Conservation (phyloP, 2,329 filamentous ascomycete species). For the Tothia fuscella region DNA sequence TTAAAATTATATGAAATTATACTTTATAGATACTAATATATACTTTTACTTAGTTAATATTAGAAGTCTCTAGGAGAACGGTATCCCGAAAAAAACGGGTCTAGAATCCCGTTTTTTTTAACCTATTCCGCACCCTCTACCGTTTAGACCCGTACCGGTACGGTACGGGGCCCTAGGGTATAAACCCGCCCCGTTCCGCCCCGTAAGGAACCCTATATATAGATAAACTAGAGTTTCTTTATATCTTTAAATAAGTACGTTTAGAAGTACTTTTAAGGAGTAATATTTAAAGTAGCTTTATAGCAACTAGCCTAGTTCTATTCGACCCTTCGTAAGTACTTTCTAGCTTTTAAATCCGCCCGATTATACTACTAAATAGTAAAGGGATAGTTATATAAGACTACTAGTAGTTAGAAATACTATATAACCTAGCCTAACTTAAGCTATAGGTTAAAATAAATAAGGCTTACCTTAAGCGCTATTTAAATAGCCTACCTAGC, state of each 20-base stretch:
- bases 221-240: not conserved
- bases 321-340: not conserved
- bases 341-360: not conserved
- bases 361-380: not conserved
- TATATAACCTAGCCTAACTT: not conserved
- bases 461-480: not conserved
- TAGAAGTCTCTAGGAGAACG: too few relatives aligned
- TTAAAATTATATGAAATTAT: too few relatives aligned
- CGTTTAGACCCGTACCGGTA: too few relatives aligned
- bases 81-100: too few relatives aligned
- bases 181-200: too few relatives aligned
- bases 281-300: slow-evolving; percentile 1
- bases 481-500: not conserved
- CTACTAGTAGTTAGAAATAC: not conserved
- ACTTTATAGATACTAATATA: too few relatives aligned
- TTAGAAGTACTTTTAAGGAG: not conserved
- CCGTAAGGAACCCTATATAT: too few relatives aligned
- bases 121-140: too few relatives aligned
- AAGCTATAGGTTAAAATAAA: not conserved
- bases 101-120: too few relatives aligned
- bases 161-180: too few relatives aligned
- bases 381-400: not conserved
- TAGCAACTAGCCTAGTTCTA: not conserved
- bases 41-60: too few relatives aligned
- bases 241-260: not conserved